A percentile compares a stretch with the other conserved stretches of the same genome.
These are phyloP conservation scores for Globisporangium canariense DNA, from an alignment of 352 stramenopile species.

Conservation along the genomic window DNA sequence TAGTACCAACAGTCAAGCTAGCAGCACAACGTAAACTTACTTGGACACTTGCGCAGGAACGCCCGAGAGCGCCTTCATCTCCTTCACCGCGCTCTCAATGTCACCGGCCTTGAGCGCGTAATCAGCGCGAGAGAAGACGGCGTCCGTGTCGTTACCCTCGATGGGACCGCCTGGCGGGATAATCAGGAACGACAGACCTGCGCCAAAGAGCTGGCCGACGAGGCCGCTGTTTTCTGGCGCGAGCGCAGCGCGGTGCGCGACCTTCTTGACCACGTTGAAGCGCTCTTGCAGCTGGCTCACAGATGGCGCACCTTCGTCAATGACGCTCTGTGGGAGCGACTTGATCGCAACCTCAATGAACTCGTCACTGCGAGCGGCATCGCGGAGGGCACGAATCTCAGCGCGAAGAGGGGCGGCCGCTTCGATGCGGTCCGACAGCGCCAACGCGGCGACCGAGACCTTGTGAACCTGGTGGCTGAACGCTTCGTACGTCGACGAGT, in stretches of 20 bases:
- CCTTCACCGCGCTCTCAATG: slow-evolving; percentile 62
- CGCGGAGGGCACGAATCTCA: slow-evolving; percentile 67
- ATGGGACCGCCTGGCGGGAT: slow-evolving; percentile 77
- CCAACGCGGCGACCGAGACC: slow-evolving; percentile 71
- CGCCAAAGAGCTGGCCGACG: slow-evolving; percentile 67
- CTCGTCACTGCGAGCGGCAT: slow-evolving; percentile 67
- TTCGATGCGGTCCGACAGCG: slow-evolving; percentile 79
- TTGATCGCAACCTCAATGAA: slow-evolving; percentile 72
- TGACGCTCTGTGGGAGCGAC: slow-evolving; percentile 50
- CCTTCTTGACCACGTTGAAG: slow-evolving; percentile 77
- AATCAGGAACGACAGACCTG: slow-evolving; percentile 65
- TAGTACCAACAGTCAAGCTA: too few relatives aligned
- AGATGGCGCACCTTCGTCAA: slow-evolving; percentile 67
- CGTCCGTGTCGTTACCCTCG: slow-evolving; percentile 66
- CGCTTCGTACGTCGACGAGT: slow-evolving; percentile 75
- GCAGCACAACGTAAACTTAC: slow-evolving; percentile 22
- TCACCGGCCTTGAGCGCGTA: slow-evolving; percentile 81
- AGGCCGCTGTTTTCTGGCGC: slow-evolving; percentile 70
- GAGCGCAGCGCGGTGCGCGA: slow-evolving; percentile 62
- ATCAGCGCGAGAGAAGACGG: slow-evolving; percentile 75
- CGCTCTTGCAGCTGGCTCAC: slow-evolving; percentile 79
- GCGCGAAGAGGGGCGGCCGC: slow-evolving; percentile 59
- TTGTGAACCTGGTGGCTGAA: slow-evolving; percentile 87
- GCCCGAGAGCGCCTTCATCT: slow-evolving; percentile 68
- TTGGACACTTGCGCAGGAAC: slow-evolving; percentile 62